These are phyloP conservation scores for Chlamydomonas sphaeroides DNA, from an alignment of 139 green algal genomes.

Conservation along the genomic window DNA sequence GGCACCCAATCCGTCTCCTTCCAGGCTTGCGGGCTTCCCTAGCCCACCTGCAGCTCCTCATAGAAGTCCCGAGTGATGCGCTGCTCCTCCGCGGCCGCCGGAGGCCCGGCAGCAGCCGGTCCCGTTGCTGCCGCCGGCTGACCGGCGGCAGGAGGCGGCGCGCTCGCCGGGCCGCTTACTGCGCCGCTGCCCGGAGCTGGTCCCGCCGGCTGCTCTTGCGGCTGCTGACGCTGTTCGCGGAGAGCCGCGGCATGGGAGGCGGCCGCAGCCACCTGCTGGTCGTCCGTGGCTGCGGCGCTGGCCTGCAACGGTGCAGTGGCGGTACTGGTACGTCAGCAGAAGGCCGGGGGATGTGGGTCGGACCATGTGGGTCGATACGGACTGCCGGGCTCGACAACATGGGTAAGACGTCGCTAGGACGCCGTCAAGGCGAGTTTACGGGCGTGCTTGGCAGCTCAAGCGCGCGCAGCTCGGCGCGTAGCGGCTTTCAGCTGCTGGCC, in stretches of 20 bases:
- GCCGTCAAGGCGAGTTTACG: too few relatives aligned
- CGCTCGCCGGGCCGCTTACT: too few relatives aligned
- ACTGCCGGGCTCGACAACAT: too few relatives aligned
- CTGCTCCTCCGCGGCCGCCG: neutral
- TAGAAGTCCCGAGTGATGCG: constrained; percentile 22
- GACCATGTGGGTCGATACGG: neutral
- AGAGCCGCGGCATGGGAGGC: neutral
- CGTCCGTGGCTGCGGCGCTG: neutral
- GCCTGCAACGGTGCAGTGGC: too few relatives aligned
- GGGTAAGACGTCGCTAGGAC: too few relatives aligned
- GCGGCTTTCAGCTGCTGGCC: too few relatives aligned
- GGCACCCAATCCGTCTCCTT: too few relatives aligned
- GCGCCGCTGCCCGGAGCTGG: neutral
- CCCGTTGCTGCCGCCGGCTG: too few relatives aligned
- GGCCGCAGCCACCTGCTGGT: constrained; percentile 14
- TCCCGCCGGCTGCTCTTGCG: neutral
- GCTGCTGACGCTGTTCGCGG: neutral
- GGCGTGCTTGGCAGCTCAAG: neutral
- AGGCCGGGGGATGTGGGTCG: neutral
- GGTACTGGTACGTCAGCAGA: neutral
- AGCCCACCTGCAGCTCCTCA: neutral
- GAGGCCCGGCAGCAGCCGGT: neutral
- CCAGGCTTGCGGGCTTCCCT: too few relatives aligned
- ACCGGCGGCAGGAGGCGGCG: too few relatives aligned
- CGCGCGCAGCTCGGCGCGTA: neutral